Evolutionary conservation across 768 basidiomycete genomes (phyloP), one percentile per base, ranked within the genome.

Genomic region (Nidularia pulvinata): DNA sequence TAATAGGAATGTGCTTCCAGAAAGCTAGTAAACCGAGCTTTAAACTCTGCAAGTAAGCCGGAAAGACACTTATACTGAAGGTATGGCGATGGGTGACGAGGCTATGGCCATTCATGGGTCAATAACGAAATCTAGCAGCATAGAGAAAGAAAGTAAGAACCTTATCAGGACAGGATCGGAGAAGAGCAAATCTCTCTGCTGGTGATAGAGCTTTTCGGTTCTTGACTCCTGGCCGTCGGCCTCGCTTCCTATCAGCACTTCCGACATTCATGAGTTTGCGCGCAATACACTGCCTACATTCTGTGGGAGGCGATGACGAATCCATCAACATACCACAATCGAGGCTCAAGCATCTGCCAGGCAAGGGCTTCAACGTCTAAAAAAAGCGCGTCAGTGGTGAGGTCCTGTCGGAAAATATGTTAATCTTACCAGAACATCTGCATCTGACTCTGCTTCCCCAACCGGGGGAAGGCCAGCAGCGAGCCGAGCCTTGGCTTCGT

Each of bases 1-100:
- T 75, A 75, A 47, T 66, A 57, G 1, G 64, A 61, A 19, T 73
- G 76, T 2, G 68, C 69, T 49, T 71, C 62, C 16, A 77, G 59
- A 55, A 78, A 79, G 7, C 57, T 61, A 2, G 39, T 42, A 19
- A 71, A 56, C 30, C 64, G 62, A 16, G 49, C 39, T 30, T 54
- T 56, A 48, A 73, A 68, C 37, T 68, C 66, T 5, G 48, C 44
- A 10, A 72, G 54, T 5, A 72, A 59, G 9, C 67, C 63, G 1
- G 66, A 57, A 45, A 66, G 59, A 46, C 61, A 67, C 50, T 69
- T 64, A 55, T 69, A 78, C 47, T 71, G 63, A 3, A 71, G 65
- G 51, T 74, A 79, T 0, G 67, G 66, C 14, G 68, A 55, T 5
- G 62, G 55, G 16, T 60, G 61, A 49, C 53, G 52, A 30, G 61